phyloP scores from a whole-genome alignment of 192 early-diverging fungal genomes.

The Coemansia sp. region DNA sequence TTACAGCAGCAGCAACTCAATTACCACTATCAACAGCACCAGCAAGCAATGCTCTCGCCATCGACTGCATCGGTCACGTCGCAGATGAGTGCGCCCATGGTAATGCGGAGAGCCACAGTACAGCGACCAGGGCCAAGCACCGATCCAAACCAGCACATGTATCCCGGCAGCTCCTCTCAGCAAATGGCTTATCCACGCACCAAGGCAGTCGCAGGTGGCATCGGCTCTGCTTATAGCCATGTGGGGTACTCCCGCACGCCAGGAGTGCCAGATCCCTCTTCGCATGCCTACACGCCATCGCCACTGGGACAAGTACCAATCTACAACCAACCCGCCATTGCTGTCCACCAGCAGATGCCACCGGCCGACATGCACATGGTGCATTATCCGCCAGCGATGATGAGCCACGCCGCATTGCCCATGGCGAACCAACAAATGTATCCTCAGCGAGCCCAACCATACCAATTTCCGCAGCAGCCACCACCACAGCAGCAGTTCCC shows the following conservation, averaged over 20 bases:
- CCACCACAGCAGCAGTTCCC: background rate
- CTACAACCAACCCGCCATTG: conserved; percentile 15
- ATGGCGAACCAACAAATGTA: background rate
- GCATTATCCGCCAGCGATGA: background rate
- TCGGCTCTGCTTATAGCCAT: conserved; percentile 14
- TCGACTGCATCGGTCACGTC: background rate
- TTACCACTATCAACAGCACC: conserved; percentile 9
- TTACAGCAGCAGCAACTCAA: conserved; percentile 3
- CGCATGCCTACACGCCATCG: conserved; percentile 37
- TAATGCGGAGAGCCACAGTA: background rate
- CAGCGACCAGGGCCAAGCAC: background rate
- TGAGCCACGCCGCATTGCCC: background rate
- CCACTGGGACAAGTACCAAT: conserved; percentile 32
- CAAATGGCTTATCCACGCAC: conserved; percentile 23
- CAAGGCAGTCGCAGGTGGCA: background rate
- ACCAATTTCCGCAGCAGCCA: background rate
- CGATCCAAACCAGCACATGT: background rate
- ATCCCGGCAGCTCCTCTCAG: background rate
- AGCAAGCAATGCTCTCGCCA: background rate
- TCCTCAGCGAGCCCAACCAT: background rate
- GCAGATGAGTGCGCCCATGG: conserved; percentile 2
- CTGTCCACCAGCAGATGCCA: background rate
- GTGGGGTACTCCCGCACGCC: conserved; percentile 12
- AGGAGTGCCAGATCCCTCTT: conserved; percentile 4
- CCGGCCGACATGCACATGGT: background rate